Conservation (phyloP, 2,329 filamentous ascomycete genomes). For the Tolypocladium sp. region DNA sequence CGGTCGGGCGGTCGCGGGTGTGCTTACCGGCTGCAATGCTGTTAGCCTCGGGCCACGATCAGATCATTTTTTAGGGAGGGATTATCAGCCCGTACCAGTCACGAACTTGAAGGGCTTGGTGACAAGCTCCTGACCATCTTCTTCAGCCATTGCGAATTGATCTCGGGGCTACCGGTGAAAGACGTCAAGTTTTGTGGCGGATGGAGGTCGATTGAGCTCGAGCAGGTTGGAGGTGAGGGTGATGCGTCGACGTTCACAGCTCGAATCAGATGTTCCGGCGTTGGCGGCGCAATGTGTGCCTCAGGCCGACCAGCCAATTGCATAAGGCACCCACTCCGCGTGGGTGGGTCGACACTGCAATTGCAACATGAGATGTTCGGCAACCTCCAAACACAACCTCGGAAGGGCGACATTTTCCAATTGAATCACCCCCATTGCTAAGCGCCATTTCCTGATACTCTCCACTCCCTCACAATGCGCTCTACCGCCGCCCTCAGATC, state of each 20-base stretch:
- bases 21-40: conserved; percentile 34
- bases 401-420: conserved; percentile 20
- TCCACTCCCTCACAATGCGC: conserved; percentile 45
- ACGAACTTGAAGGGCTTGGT: conserved; percentile 99
- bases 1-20: conserved; percentile 8
- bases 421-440: conserved; percentile 17
- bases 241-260: conserved; percentile 24
- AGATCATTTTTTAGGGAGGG: conserved; percentile 27
- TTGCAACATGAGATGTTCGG: conserved; percentile 26
- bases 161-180: conserved; percentile 13
- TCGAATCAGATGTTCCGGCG: conserved; percentile 33
- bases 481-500: conserved; percentile 57
- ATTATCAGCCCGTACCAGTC: conserved; percentile 64
- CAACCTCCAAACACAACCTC: conserved; percentile 19
- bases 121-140: conserved; percentile 63
- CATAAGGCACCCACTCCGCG: conserved; percentile 20
- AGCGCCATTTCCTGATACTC: conserved; percentile 16
- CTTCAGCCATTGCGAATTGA: conserved; percentile 73
- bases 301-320: conserved; percentile 28
- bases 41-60: conserved; percentile 32
- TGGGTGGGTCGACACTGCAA: conserved; percentile 21
- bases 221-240: background rate
- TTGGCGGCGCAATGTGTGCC: conserved; percentile 23
- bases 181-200: conserved; percentile 7
- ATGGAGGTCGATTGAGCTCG: conserved; percentile 14